Conservation (phyloP, 257 asterid genomes). For the Avicennia marina region DNA sequence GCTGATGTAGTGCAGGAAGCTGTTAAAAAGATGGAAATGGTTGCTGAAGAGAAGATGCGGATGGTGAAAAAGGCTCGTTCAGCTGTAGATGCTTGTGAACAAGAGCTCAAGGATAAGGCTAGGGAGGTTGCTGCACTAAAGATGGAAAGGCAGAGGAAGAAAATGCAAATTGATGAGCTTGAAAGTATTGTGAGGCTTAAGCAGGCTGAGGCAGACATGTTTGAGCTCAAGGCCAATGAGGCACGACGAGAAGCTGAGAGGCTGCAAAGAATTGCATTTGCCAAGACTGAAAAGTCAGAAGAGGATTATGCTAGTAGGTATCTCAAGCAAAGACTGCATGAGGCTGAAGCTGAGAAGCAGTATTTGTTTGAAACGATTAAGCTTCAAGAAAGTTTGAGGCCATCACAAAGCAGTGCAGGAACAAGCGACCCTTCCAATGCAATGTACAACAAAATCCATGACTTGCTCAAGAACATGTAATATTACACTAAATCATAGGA, state of each 20-base stretch:
- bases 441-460: constrained; percentile 73
- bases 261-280: constrained; percentile 76
- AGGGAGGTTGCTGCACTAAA: constrained; percentile 67
- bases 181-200: constrained; percentile 85
- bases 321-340: constrained; percentile 82
- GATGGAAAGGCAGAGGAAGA: constrained; percentile 79
- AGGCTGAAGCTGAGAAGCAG: constrained; percentile 97
- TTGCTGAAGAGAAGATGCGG: constrained; percentile 79
- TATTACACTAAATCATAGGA: constrained; percentile 27
- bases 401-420: constrained; percentile 59
- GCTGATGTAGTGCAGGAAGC: constrained; percentile 95
- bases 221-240: constrained; percentile 82
- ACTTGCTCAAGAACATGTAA: constrained; percentile 76
- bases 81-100: constrained; percentile 75
- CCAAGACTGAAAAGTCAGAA: constrained; percentile 78
- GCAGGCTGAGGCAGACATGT: constrained; percentile 94
- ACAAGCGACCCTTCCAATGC: constrained; percentile 43
- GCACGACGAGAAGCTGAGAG: constrained; percentile 94
- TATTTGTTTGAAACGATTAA: constrained; percentile 75
- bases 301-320: constrained; percentile 90
- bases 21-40: constrained; percentile 81
- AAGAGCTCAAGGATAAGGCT: constrained; percentile 87
- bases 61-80: constrained; percentile 82
- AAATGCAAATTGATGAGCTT: constrained; percentile 78
- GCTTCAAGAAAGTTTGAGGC: constrained; percentile 79